Evolutionary conservation across 225 moss, liverwort and hornwort species (phyloP), one percentile per base, ranked within the genome.

Genomic region (Marchantia paleacea): DNA sequence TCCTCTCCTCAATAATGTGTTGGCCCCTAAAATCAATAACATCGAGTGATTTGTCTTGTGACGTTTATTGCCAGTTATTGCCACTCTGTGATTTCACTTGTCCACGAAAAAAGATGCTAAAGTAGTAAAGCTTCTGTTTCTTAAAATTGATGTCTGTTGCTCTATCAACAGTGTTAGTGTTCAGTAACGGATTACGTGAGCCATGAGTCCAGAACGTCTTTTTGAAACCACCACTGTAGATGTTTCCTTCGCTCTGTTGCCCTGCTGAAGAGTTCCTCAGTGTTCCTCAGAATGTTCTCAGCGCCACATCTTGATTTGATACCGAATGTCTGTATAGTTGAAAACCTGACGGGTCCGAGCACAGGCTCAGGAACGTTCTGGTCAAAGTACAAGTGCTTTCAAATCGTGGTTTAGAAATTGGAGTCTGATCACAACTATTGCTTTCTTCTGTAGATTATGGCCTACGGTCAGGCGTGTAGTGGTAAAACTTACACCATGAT

Each of bases 401-500:
- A 19, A 22, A 9, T 62, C 6, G 18, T 16, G 62, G 24, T 24
- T 62, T 19, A 72, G n/a, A 70, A 48, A 39, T 24, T 72, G 48
- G 71, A 72, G n/a, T 8, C 47, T 72, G 39, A 51, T 76, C 5
- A 39, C 39, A 2, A 16, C 10, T 28, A 26, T 70, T 49, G 20
- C 70, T 4, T 70, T 70, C 16, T 75, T 25, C 19, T 15, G 29
- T 80, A 94, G 94, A 90, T 93, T 65, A 83, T 93, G 78, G 85
- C 94, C 4, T 93, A 91, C 78, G 94, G 94, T 64, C 94, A 90
- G 86, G 89, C 81, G 86, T 89, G 92, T 72, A 90, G 91, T 24
- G 92, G 94, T 68, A 94, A 93, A 75, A 88, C 94, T 13, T 90
- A 91, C 49, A 90, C 94, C 18, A 94, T 94, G 90, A 88, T 94